Conservation (phyloP, 352 stramenopile species). For the Discostella stelligera region DNA sequence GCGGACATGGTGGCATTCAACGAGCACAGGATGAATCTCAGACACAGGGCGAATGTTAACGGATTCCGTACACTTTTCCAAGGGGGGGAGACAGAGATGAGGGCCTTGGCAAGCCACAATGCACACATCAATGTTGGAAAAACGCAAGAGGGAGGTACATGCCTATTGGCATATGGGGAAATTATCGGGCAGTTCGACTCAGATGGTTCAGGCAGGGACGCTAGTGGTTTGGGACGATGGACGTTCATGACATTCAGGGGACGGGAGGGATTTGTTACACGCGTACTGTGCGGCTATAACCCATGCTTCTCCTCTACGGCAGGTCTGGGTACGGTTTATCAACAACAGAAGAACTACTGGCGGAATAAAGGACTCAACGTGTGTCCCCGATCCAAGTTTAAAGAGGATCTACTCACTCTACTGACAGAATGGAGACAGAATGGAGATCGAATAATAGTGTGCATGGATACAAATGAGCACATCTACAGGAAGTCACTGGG, state of each 20-base stretch:
- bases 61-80: background rate
- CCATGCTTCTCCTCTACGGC: conserved; percentile 6
- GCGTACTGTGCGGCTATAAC: conserved; percentile 9
- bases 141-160: conserved; percentile 11
- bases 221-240: conserved; percentile 10
- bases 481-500: conserved; percentile 30
- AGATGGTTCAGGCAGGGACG: conserved; percentile 6
- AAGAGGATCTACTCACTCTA: too few species aligned
- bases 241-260: conserved; percentile 2
- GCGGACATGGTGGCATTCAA: background rate
- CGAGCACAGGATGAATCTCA: background rate
- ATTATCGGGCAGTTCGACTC: background rate
- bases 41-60: conserved; percentile 1
- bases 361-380: too few species aligned
- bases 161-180: background rate
- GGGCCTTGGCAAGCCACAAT: conserved; percentile 2
- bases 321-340: conserved; percentile 4
- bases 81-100: background rate
- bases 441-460: background rate
- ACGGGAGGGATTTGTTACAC: background rate
- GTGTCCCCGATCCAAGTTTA: too few species aligned
- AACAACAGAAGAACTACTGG: conserved; percentile 2
- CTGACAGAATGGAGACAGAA: conserved; percentile 12
- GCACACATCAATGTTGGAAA: background rate
- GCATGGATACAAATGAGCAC: conserved; percentile 24